Evolutionary conservation across 2,329 filamentous ascomycete species (phyloP), one percentile per base, ranked within the genome.

Genomic region (Botrytis cinerea): DNA sequence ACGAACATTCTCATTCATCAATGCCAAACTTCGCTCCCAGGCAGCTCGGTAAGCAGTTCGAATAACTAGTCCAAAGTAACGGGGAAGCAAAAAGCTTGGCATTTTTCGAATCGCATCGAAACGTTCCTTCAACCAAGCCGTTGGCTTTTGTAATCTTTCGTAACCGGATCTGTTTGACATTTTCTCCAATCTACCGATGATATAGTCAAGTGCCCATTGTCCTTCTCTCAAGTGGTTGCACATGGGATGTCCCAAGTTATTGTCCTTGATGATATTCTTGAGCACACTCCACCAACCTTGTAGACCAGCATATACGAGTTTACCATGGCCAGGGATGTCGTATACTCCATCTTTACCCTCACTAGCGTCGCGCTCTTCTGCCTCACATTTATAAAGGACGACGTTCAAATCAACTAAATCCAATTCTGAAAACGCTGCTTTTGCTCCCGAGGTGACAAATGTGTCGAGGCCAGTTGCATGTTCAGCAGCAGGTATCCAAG

Each of bases 231-330:
- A 88, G 80, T 99, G 95, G 79, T 98, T 92, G 82, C 95, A 98
- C 18, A 99, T 87, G 0, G 96, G 93, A 81, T 99, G 96, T 0
- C 93, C 96, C 14, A 99, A 88, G 80, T 98, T 90, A 81, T 99
- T 99, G 76, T 96, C 90, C 69, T 87, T 88, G 78, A 98, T 93
- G 75, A 99, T 92, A 73, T 92, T 87, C 78, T 94, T 91, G 60
- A 99, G 84, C 0, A 97, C 86, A 81, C 94, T 98, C 94, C 95
- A 97, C 95, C 96, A 99, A 54, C 97, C 97, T 82, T 99, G 96
- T n/a, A 99, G 87, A 75, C 96, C 96, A 74, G 95, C 95, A 82
- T 98, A 99, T 2, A 98, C 93, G 60, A 98, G 87, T 74, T 92
- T 90, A 3, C 95, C 95, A 80, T 94, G 86, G 1, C 91, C 91